Evolutionary conservation across 169 alveolate species (phyloP), one percentile per base, ranked within the genome.

Genomic region (Plasmodium relictum): DNA sequence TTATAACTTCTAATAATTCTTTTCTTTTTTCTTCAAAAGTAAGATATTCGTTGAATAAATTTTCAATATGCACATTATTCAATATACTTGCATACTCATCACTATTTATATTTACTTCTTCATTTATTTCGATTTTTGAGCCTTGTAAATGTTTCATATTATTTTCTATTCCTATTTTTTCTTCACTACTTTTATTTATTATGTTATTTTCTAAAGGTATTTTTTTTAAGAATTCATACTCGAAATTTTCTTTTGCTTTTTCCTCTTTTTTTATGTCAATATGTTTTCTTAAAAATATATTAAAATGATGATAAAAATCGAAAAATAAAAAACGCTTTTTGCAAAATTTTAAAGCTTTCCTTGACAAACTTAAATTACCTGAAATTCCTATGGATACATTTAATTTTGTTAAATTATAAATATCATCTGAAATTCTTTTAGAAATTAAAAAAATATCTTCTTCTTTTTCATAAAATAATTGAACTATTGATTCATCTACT

Each of bases 281-380:
- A 26, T 73, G 14, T 37, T 39, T 69, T 80, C 63, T 45, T 31
- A 80, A 50, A 52, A 80, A 80, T 65, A 80, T 80, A 31, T 62
- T 50, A 45, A 80, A 80, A 50, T 80, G 90, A 52, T 80, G 90
- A 52, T 80, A 80, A 66, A 65, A 80, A 66, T 80, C 90, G 50
- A 80, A 66, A 80, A 80, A 80, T 31, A 80, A n/a, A 80, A 65
- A 80, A 39, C 90, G 78, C 42, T 80, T 80, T 66, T 80, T 80
- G 42, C 90, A 80, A 80, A 65, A 80, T 24, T 65, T 66, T 50
- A 80, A 16, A n/a, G 90, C 90, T 18, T 80, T 56, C 42, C 52
- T 80, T 9, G 90, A 56, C 45, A 68, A 16, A 3, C 16, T 20
- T 52, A 80, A 66, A 24, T 66, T 41, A 66, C 39, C 26, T 0